Evolutionary conservation across 768 basidiomycete genomes (phyloP).

Genomic region (Lactifluus subvellereus): DNA sequence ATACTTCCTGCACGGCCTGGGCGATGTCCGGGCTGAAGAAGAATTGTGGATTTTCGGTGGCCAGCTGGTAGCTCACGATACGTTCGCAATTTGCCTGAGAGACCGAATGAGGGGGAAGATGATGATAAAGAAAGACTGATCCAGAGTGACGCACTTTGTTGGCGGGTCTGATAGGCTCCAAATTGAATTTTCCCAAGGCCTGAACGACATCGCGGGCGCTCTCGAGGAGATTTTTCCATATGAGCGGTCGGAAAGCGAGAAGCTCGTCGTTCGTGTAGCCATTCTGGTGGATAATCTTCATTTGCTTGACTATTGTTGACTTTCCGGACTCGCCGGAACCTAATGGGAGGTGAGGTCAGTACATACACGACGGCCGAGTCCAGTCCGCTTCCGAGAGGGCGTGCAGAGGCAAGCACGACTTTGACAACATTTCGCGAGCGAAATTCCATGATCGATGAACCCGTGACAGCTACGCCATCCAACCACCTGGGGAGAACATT

Average conservation of each 20-base stretch:
- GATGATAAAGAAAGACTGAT: slow-evolving; percentile 23
- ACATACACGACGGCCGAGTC: not conserved
- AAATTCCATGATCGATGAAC: not conserved
- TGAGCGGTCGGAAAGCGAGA: slow-evolving; percentile 64
- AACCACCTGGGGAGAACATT: no score
- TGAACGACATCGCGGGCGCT: slow-evolving; percentile 80
- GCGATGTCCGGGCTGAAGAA: slow-evolving; percentile 56
- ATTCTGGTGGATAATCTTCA: slow-evolving; percentile 96
- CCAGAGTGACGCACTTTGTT: slow-evolving; percentile 45
- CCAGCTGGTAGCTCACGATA: slow-evolving; percentile 50
- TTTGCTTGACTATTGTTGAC: slow-evolving; percentile 95
- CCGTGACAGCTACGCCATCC: not conserved
- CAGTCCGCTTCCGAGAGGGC: not conserved
- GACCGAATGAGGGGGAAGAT: slow-evolving; percentile 3
- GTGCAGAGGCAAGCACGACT: not conserved
- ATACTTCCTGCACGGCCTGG: slow-evolving; percentile 59
- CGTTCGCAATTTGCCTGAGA: slow-evolving; percentile 46
- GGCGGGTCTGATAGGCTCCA: slow-evolving; percentile 62
- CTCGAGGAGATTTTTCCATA: slow-evolving; percentile 85
- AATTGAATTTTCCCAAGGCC: slow-evolving; percentile 80
- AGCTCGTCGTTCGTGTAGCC: slow-evolving; percentile 81
- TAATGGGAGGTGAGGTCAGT: slow-evolving; percentile 29
- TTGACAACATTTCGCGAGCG: not conserved
- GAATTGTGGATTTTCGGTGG: slow-evolving; percentile 38
- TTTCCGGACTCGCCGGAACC: slow-evolving; percentile 96